A percentile compares a stretch with the other conserved stretches of the same genome.
These are phyloP conservation scores for Suillus placidus DNA, from an alignment of 768 basidiomycete genomes.

Conservation along the genomic window DNA sequence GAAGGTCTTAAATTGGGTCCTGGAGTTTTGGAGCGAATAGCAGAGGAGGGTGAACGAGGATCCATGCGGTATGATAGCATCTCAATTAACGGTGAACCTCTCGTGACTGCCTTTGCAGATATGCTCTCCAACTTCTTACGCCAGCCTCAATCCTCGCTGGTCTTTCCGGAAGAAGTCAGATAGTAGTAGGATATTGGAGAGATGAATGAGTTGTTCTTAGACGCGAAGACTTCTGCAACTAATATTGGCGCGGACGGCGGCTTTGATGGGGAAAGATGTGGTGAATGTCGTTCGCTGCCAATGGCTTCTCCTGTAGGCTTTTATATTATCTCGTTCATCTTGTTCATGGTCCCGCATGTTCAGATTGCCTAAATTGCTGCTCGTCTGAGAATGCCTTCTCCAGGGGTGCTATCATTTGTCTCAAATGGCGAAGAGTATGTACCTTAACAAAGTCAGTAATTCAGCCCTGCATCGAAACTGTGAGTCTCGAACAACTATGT, in stretches of 20 bases:
- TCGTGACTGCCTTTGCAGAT: conserved; percentile 47
- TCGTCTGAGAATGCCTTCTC: background rate
- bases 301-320: background rate
- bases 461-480: background rate
- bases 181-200: conserved; percentile 84
- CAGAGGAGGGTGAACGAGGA: conserved; percentile 79
- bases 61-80: conserved; percentile 68
- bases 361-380: background rate
- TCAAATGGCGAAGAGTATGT: background rate
- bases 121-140: conserved; percentile 87
- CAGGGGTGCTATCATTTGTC: background rate
- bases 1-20: conserved; percentile 80
- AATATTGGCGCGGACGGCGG: conserved; percentile 48
- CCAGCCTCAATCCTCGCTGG: conserved; percentile 88
- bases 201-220: conserved; percentile 94
- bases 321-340: background rate
- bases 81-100: conserved; percentile 9
- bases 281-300: conserved; percentile 18
- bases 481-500: background rate
- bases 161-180: conserved; percentile 76
- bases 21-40: conserved; percentile 79
- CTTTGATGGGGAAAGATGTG: conserved; percentile 36
- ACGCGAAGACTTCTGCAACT: conserved; percentile 81
- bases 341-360: conserved; percentile 2
- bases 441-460: background rate